phyloP scores from a whole-genome alignment of 306 rosid genomes.

The Bauhinia variegata region DNA sequence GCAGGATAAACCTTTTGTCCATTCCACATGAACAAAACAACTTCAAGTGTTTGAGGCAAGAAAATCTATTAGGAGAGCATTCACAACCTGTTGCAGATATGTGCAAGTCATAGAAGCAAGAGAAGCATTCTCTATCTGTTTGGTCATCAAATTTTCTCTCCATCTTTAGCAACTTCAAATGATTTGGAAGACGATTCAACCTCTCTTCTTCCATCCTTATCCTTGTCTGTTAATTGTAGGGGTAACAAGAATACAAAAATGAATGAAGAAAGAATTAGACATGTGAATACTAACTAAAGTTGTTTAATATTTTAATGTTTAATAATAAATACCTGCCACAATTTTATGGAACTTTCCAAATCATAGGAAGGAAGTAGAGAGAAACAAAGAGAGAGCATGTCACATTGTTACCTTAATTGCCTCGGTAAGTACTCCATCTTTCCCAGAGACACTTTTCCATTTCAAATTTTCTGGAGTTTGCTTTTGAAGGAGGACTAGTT shows the following conservation, averaged over 20 bases:
- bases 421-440: conserved; percentile 75
- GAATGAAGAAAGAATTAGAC: conserved; percentile 5
- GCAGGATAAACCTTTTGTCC: conserved; percentile 59
- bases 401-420: conserved; percentile 67
- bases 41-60: conserved; percentile 78
- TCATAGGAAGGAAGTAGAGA: conserved; percentile 2
- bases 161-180: conserved; percentile 70
- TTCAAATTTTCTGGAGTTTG: conserved; percentile 49
- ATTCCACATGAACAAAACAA: conserved; percentile 66
- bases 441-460: conserved; percentile 75
- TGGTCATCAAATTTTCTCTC: conserved; percentile 61
- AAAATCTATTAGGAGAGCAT: conserved; percentile 76
- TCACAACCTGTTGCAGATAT: conserved; percentile 74
- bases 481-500: conserved; percentile 50
- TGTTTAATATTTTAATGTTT: not conserved
- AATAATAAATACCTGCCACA: conserved; percentile 9
- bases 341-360: conserved; percentile 7
- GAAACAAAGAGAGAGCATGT: conserved; percentile 8
- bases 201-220: conserved; percentile 77
- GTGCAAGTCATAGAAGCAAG: conserved; percentile 90
- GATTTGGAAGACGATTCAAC: conserved; percentile 59
- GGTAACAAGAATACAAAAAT: conserved; percentile 1
- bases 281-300: conserved; percentile 7
- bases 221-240: conserved; percentile 57
- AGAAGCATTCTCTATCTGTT: conserved; percentile 82